These are phyloP conservation scores for Tylopilus balloui DNA, from an alignment of 768 basidiomycete species.

Conservation along the genomic window DNA sequence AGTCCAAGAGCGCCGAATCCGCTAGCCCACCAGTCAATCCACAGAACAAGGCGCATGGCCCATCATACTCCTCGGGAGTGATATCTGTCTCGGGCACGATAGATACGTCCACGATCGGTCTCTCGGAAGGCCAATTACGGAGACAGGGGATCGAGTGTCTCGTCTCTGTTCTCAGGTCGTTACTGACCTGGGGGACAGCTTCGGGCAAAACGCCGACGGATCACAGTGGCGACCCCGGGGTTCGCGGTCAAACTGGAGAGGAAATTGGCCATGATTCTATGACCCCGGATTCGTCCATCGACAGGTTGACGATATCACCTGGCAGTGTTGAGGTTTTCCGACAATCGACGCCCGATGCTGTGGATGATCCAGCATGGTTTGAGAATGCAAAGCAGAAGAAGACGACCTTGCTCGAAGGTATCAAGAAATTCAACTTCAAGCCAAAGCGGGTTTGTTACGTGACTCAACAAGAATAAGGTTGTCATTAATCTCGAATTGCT, in stretches of 20 bases:
- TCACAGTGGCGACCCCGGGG: constrained; percentile 35
- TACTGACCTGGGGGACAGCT: constrained; percentile 85
- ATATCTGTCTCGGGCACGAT: constrained; percentile 61
- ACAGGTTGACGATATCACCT: constrained; percentile 45
- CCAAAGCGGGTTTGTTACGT: constrained; percentile 76
- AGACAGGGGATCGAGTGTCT: constrained; percentile 95
- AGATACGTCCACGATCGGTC: constrained; percentile 62
- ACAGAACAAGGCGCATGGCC: constrained; percentile 31
- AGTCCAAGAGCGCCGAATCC: constrained; percentile 53
- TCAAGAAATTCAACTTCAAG: constrained; percentile 97
- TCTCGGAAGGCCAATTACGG: constrained; percentile 80
- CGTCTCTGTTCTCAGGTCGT: constrained; percentile 79
- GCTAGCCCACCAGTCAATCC: constrained; percentile 58
- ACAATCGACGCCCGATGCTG: constrained; percentile 69
- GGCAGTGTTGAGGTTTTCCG: constrained; percentile 54
- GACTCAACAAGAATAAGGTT: not conserved
- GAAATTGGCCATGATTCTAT: constrained; percentile 49
- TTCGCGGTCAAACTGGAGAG: constrained; percentile 48
- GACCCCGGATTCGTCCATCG: constrained; percentile 53
- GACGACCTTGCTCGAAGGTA: constrained; percentile 88
- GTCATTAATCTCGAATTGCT: constrained; percentile 1
- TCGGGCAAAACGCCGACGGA: constrained; percentile 35
- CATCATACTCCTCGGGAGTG: constrained; percentile 58
- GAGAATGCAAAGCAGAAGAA: constrained; percentile 97
- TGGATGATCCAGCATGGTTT: constrained; percentile 89